phyloP scores from a whole-genome alignment of 2,329 filamentous ascomycete genomes.

The Microsporum audouinii region DNA sequence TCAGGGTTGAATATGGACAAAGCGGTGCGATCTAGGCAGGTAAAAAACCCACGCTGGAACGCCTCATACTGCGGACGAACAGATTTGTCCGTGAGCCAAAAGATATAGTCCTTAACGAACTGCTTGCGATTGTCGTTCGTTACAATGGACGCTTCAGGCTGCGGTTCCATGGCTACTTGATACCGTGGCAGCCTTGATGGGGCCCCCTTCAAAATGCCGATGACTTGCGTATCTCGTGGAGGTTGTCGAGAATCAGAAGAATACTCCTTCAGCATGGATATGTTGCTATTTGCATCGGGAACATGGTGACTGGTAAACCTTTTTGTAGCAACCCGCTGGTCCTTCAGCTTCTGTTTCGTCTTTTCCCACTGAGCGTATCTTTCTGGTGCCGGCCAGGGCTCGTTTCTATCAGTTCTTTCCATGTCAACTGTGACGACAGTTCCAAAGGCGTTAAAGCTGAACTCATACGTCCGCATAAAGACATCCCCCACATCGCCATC shows the following conservation, averaged over 20 bases:
- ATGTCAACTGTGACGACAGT: slow-evolving; percentile 45
- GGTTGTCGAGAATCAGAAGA: slow-evolving; percentile 1
- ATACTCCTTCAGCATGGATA: slow-evolving; percentile 13
- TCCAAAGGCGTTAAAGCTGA: slow-evolving; percentile 55
- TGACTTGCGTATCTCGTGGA: slow-evolving; percentile 7
- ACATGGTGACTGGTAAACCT: background rate
- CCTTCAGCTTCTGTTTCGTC: slow-evolving; percentile 4
- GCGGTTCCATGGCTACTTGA: slow-evolving; percentile 23
- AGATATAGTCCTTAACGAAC: slow-evolving; percentile 76
- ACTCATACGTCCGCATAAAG: slow-evolving; percentile 77
- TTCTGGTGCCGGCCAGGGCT: slow-evolving; percentile 24
- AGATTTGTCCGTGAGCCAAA: slow-evolving; percentile 68
- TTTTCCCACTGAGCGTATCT: slow-evolving; percentile 11
- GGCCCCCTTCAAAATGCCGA: slow-evolving; percentile 20
- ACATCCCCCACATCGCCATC: slow-evolving; percentile 71
- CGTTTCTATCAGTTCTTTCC: slow-evolving; percentile 31
- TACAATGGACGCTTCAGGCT: slow-evolving; percentile 55
- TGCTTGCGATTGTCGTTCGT: slow-evolving; percentile 66
- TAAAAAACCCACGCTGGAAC: slow-evolving; percentile 69
- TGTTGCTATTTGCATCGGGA: background rate
- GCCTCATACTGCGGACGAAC: slow-evolving; percentile 66
- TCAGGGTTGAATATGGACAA: slow-evolving; percentile 59
- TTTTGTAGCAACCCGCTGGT: slow-evolving; percentile 5
- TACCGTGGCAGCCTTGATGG: slow-evolving; percentile 18
- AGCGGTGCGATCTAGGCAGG: slow-evolving; percentile 59